These are phyloP conservation scores for Carex littledalei DNA, from an alignment of 176 grass and related monocot genomes.

Conservation along the genomic window DNA sequence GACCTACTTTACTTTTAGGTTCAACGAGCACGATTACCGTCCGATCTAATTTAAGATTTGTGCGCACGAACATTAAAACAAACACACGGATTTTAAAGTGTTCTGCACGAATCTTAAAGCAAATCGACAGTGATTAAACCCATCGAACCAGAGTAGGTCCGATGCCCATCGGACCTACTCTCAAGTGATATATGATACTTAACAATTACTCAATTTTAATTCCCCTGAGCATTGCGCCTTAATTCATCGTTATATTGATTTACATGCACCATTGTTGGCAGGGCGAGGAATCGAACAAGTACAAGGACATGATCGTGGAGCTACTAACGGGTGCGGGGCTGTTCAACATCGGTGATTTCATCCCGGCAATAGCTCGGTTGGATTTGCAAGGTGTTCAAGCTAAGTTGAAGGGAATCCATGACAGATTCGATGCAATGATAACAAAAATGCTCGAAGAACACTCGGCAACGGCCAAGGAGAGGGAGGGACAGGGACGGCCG, in stretches of 20 bases:
- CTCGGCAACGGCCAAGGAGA: constrained; percentile 47
- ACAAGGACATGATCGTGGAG: constrained; percentile 86
- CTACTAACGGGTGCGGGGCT: constrained; percentile 61
- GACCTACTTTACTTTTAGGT: too few relatives aligned
- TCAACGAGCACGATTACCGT: too few relatives aligned
- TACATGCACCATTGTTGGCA: not conserved
- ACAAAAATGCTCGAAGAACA: constrained; percentile 62
- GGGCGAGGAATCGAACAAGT: constrained; percentile 65
- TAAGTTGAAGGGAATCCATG: constrained; percentile 52
- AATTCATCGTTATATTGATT: not conserved
- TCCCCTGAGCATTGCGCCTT: not conserved
- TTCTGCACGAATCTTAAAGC: too few relatives aligned
- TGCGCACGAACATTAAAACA: too few relatives aligned
- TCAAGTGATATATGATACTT: too few relatives aligned
- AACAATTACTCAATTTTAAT: not conserved
- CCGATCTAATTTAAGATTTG: too few relatives aligned
- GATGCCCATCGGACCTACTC: too few relatives aligned
- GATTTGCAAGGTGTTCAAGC: constrained; percentile 82
- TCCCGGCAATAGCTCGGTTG: constrained; percentile 62
- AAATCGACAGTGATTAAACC: too few relatives aligned
- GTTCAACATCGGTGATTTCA: constrained; percentile 87
- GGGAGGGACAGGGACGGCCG: constrained; percentile 37
- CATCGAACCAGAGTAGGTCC: too few relatives aligned
- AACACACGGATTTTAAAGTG: too few relatives aligned
- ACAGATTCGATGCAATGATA: constrained; percentile 71